Conservation (phyloP, 495 filamentous ascomycete species). For the Hypoxylon cercidicola region DNA sequence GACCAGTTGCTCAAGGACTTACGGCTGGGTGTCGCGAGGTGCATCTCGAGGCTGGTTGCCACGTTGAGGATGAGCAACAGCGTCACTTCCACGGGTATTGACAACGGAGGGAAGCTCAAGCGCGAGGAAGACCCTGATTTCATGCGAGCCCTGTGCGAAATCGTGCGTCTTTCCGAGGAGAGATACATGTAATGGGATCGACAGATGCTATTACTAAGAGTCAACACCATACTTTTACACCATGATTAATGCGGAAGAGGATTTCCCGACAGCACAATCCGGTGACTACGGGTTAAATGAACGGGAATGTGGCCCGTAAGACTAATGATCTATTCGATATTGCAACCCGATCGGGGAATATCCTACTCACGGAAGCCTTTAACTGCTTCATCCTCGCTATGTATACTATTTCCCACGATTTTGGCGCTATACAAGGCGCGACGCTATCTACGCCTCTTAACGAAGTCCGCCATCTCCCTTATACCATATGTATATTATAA, state of each 20-base stretch:
- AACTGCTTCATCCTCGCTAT: background rate
- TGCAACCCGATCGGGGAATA: background rate
- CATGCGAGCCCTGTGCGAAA: constrained; percentile 55
- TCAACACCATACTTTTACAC: background rate
- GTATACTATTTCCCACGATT: background rate
- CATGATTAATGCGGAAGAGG: background rate
- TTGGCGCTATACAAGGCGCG: background rate
- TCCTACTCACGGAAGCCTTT: background rate
- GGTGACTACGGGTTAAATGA: background rate
- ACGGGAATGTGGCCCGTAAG: background rate
- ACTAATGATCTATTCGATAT: background rate
- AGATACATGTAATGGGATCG: constrained; percentile 25
- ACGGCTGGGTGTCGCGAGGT: constrained; percentile 50
- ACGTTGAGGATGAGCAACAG: constrained; percentile 48
- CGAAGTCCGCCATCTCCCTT: constrained; percentile 11
- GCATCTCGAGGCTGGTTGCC: constrained; percentile 50
- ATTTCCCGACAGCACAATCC: background rate
- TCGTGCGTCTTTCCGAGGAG: constrained; percentile 54
- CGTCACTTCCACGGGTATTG: constrained; percentile 12
- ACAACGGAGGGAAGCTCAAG: constrained; percentile 24
- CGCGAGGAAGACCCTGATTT: constrained; percentile 49
- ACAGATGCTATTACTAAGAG: background rate
- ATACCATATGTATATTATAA: constrained; percentile 27
- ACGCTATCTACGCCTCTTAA: too few relatives aligned
- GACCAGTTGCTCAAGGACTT: constrained; percentile 45